A percentile compares a stretch with the other conserved stretches of the same genome.
Conservation (phyloP, 2,329 filamentous ascomycete genomes). For the Xenoacremonium recifei region DNA sequence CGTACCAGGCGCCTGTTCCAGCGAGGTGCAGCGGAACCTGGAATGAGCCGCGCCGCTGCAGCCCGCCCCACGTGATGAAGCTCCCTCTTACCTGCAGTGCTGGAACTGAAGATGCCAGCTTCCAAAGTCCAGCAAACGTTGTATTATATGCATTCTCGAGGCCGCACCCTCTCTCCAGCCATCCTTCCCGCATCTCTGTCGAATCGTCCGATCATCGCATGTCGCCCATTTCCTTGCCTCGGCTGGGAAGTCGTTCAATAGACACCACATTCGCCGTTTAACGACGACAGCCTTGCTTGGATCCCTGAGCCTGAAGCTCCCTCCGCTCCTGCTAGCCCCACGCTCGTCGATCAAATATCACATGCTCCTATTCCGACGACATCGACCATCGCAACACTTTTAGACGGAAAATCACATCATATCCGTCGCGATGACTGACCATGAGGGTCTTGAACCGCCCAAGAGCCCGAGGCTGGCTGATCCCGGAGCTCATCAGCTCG, state of each 20-base stretch:
- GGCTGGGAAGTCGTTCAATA: too few species aligned
- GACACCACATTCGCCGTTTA: too few species aligned
- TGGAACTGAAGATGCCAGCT: neutral
- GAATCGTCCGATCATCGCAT: conserved; percentile 2
- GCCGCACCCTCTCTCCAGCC: conserved; percentile 3
- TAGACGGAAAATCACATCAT: conserved; percentile 6
- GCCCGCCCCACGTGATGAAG: conserved; percentile 25
- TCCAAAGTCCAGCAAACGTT: neutral
- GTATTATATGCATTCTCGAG: neutral
- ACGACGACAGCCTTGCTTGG: too few species aligned
- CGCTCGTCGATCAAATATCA: conserved; percentile 18
- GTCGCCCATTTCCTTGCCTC: conserved; percentile 4
- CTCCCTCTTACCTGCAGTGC: conserved; percentile 7
- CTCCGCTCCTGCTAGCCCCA: conserved; percentile 11
- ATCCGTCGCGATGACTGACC: conserved; percentile 25
- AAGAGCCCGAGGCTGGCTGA: conserved; percentile 40
- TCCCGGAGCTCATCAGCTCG: conserved; percentile 59
- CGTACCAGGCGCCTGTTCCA: too few species aligned
- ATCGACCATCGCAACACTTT: conserved; percentile 1
- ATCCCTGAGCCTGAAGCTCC: too few species aligned
- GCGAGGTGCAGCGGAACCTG: neutral
- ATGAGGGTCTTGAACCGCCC: conserved; percentile 32
- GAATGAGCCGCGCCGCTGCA: conserved; percentile 16
- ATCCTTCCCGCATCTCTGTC: conserved; percentile 2
- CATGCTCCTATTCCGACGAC: conserved; percentile 17